These are phyloP conservation scores for Penicillium cataractarum DNA, from an alignment of 495 filamentous ascomycete genomes.

Conservation along the genomic window DNA sequence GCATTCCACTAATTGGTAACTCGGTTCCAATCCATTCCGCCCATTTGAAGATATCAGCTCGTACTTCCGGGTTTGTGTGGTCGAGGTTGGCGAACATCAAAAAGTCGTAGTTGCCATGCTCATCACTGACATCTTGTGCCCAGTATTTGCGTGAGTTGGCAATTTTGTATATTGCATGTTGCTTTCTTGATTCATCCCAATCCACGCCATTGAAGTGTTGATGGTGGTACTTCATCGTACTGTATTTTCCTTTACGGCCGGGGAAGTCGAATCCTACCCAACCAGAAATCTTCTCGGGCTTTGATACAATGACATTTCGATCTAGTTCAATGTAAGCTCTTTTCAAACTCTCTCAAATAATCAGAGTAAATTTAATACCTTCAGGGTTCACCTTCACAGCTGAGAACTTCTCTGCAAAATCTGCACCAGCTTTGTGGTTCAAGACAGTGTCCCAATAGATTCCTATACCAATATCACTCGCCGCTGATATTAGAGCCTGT, in stretches of 20 bases:
- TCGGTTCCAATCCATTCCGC: constrained; percentile 65
- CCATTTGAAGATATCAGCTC: constrained; percentile 67
- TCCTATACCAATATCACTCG: constrained; percentile 56
- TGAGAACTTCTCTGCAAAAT: constrained; percentile 59
- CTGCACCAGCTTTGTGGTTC: constrained; percentile 77
- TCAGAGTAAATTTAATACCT: constrained; percentile 27
- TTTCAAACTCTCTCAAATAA: background rate
- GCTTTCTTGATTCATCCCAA: constrained; percentile 59
- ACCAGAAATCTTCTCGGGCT: constrained; percentile 64
- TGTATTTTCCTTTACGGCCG: constrained; percentile 62
- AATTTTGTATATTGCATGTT: constrained; percentile 69
- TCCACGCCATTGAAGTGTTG: constrained; percentile 72
- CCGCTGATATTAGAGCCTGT: constrained; percentile 50
- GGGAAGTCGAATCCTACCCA: constrained; percentile 72
- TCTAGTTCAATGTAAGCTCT: constrained; percentile 35
- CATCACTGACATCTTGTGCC: constrained; percentile 64
- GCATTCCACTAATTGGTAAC: constrained; percentile 64
- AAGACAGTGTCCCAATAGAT: constrained; percentile 76
- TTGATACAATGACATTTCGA: constrained; percentile 55
- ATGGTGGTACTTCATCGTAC: constrained; percentile 64
- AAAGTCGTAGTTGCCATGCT: constrained; percentile 76
- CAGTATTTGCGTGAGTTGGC: constrained; percentile 63
- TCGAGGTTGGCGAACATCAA: constrained; percentile 71
- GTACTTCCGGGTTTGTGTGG: constrained; percentile 66
- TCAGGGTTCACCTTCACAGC: constrained; percentile 64